Evolutionary conservation across 2,329 filamentous ascomycete species (phyloP), one percentile per base, ranked within the genome.

Genomic region (Lecanicillium sp.): DNA sequence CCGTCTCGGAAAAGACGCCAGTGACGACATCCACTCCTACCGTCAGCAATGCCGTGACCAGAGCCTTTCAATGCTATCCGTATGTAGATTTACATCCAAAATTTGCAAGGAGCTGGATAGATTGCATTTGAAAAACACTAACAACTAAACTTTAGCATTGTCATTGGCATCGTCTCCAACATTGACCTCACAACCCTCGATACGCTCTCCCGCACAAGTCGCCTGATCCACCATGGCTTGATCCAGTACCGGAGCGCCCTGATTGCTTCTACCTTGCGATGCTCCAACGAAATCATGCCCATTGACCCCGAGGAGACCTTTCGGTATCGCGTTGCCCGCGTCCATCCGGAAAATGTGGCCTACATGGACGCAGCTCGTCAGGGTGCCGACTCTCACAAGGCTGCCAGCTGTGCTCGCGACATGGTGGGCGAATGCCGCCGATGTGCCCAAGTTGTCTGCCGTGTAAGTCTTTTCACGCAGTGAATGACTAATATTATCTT

Each of bases 141-240:
- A 38, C 36, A 16, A 44, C 35, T 40, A 35, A 19, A 28, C 25
- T 40, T n/a, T 65, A 95, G 88, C 51, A 78, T 95, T 55, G 78
- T 85, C 50, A 76, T 79, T 47, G 75, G 82, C 51, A 75, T 95
- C 48, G 83, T 85, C 35, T 74, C 78, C 22, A 74, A 76, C 49
- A 78, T 95, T 56, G 90, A 96, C 57, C 75, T 95, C 36, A 95
- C 90, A 59, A 83, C 85, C 12, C 75, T 95, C 51, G 82, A 94
- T 59, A 80, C 82, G 47, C 76, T 96, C 15, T 85, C 89, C 37
- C 77, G 76, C 39, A 88, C 86, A 40, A 94, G 87, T 58, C 84
- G 83, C 37, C 80, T 85, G 53, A 77, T 94, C 46, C 85, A 85
- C 48, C 71, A 73, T 41, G 85, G 81, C 48, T 73, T 96, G 17